These are phyloP conservation scores for Diversispora eburnea DNA, from an alignment of 192 early-diverging fungal genomes.

Conservation along the genomic window DNA sequence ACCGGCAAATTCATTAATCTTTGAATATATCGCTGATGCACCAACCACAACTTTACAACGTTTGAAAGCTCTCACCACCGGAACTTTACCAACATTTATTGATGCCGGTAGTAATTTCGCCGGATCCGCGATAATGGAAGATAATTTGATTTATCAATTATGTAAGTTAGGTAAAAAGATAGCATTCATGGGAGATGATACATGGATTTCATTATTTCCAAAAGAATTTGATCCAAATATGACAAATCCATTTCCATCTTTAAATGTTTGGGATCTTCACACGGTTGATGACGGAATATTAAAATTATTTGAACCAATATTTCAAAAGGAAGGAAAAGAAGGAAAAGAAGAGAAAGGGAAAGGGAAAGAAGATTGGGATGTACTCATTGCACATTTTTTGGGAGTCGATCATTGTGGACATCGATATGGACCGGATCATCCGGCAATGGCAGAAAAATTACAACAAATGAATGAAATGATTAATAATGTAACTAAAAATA, in stretches of 20 bases:
- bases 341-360: background rate
- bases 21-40: conserved; percentile 73
- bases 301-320: conserved; percentile 36
- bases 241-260: conserved; percentile 59
- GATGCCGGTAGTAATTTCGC: conserved; percentile 82
- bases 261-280: conserved; percentile 87
- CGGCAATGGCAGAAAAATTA: conserved; percentile 83
- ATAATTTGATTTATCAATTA: conserved; percentile 61
- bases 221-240: conserved; percentile 47
- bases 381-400: conserved; percentile 87
- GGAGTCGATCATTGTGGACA: conserved; percentile 98
- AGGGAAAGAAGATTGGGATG: conserved; percentile 58
- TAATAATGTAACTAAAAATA: conserved; percentile 52
- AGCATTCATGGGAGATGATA: conserved; percentile 93
- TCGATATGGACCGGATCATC: conserved; percentile 80
- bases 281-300: conserved; percentile 88
- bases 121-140: conserved; percentile 65
- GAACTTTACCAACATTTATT: conserved; percentile 79
- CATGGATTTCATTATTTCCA: conserved; percentile 88
- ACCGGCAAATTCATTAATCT: conserved; percentile 59
- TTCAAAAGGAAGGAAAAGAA: background rate
- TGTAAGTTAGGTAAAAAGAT: conserved; percentile 41
- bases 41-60: conserved; percentile 82
- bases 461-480: conserved; percentile 81
- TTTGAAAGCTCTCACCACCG: conserved; percentile 76